Evolutionary conservation across 2,329 filamentous ascomycete species (phyloP), one percentile per base, ranked within the genome.

Genomic region (Apiospora malaysiana): DNA sequence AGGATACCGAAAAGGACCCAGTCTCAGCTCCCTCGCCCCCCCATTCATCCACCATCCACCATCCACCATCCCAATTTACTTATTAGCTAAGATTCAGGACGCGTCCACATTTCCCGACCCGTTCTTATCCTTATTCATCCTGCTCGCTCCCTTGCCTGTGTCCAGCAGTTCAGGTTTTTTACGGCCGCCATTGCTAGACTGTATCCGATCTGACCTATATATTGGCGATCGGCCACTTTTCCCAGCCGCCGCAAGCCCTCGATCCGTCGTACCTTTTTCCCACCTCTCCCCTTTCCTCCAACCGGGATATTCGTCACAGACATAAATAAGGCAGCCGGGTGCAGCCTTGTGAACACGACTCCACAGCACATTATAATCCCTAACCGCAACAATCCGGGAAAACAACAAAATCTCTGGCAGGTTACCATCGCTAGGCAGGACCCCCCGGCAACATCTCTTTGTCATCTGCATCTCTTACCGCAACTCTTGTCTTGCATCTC

Each of bases 291-390:
- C 32, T n/a, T 12, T 32, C 9, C 45, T 47, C 45, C 45, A 47
- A 47, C 45, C 45, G 45, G 45, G 45, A 47, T 47, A 47, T 47
- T 47, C 45, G 18, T 47, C 16, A 37, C 27, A 63, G 32, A 45
- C 65, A 46, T 67, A 67, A 67, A 45, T n/a, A 67, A 67, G 65
- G 65, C 65, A 67, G 65, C 65, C 65, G 43, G 65, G 65, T 67
- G 65, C 65, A 67, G 65, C 65, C 65, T 67, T 46, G 65, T 67
- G 56, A 63, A 40, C 7, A 63, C 56, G 56, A 63, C 56, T 63
- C 56, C 56, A 63, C 56, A n/a, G 18, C 51, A 56, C 51, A 59
- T 49, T 25, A 40, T 40, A 40, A 12, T 32, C 27, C 56, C 10
- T 40, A 40, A 63, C 32, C 56, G 56, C 56, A 40, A 40, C 56